Percentiles rank a stretch among this genome's conserved stretches.
Evolutionary conservation across 116 monocot genomes (phyloP).

Genomic region (Cymodocea nodosa): DNA sequence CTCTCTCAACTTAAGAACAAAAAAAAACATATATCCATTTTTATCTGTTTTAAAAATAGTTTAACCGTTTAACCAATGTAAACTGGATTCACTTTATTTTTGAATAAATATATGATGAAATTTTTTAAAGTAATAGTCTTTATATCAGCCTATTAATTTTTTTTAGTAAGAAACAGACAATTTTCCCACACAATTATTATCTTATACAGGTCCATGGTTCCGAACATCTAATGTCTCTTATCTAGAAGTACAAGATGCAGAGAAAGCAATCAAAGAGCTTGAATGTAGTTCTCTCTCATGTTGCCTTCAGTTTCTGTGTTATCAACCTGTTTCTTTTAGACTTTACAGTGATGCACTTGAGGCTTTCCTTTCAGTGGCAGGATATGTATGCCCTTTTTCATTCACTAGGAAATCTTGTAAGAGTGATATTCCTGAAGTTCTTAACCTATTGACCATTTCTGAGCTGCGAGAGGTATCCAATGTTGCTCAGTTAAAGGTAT

Average conservation of each 20-base stretch:
- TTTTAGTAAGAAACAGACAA: not conserved
- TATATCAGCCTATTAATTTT: no score
- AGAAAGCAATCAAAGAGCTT: constrained; percentile 53
- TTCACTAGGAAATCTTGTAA: constrained; percentile 8
- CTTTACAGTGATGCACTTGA: not conserved
- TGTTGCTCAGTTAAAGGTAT: constrained; percentile 37
- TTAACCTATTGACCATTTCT: constrained; percentile 41
- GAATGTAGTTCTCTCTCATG: constrained; percentile 24
- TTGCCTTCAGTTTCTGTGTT: not conserved
- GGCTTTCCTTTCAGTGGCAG: constrained; percentile 40
- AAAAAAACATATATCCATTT: no score
- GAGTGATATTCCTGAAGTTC: constrained; percentile 52
- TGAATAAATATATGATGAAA: no score
- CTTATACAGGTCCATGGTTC: constrained; percentile 80
- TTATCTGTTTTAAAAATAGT: no score
- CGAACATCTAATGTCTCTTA: constrained; percentile 58
- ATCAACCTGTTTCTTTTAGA: not conserved
- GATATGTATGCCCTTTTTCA: constrained; percentile 37
- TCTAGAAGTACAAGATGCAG: constrained; percentile 50
- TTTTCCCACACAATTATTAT: not conserved
- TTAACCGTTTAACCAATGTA: no score
- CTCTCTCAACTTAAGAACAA: no score
- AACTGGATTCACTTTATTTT: no score
- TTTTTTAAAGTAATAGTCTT: no score
- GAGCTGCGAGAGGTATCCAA: constrained; percentile 54